Evolutionary conservation across 345 rosid species (phyloP), one percentile per base, ranked within the genome.

Genomic region (Corchorus capsularis): DNA sequence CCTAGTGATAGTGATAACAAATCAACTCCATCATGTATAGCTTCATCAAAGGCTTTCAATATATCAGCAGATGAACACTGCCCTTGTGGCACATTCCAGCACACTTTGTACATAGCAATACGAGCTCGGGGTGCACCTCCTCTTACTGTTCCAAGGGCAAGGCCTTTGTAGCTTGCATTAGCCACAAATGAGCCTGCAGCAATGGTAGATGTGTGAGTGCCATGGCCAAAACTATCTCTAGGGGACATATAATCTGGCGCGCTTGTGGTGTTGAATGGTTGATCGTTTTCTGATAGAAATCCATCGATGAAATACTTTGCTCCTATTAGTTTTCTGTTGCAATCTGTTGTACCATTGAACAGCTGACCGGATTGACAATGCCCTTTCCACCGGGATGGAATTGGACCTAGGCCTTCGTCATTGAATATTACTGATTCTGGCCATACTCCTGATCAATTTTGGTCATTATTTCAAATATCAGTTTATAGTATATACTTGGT

Each of bases 381-480:
- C 8, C 93, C 93, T 12, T 86, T 86, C 93, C 93, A 87, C 17
- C 82, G 83, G 8, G 78, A 7, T 0, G 93, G 91, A 43, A 87
- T 78, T 7, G 90, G 84, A 19, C 86, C 88, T 41, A 86, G 78
- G 49, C 84, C 84, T 3, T 70, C 68, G 74, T 86, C 93, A 12
- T 78, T 81, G 63, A 87, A 87, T 72, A 87, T 75, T 17, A 71
- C 45, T 2, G 88, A 79, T 34, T 71, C 86, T 13, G 91, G 90
- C 85, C 83, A 82, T 79, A 86, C 76, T 16, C 89, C 87, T 20
- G 85, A 27, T 73, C 2, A 39, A 39, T 39, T 39, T 39, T 39
- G 27, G 27, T 39, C 14, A 67, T 57, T 52, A 64, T 50, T 73
- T n/a, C n/a, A 39, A 61, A 63, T 63, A 35, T 5, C 46, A 46